phyloP scores from a whole-genome alignment of 129 eudicot species.

The Cynara cardunculus region DNA sequence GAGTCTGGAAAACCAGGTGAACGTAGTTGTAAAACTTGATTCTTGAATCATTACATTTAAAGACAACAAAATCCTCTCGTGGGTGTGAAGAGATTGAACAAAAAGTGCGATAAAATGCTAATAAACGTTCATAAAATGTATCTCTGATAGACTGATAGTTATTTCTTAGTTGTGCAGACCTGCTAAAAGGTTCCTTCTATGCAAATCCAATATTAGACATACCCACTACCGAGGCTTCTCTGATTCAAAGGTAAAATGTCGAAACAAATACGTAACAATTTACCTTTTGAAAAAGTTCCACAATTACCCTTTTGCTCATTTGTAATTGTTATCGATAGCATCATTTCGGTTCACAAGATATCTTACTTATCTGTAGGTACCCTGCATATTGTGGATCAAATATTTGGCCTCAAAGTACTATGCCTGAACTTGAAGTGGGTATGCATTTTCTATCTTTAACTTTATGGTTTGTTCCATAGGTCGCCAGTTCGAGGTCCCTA shows the following conservation, averaged over 20 bases:
- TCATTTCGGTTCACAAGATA: background rate
- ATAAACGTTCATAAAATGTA: background rate
- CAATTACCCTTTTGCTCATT: background rate
- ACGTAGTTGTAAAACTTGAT: background rate
- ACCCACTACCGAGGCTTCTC: constrained; percentile 60
- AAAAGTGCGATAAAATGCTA: background rate
- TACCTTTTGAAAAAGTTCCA: background rate
- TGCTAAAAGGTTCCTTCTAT: constrained; percentile 88
- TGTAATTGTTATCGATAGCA: background rate
- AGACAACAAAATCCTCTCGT: background rate
- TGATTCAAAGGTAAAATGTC: constrained; percentile 50
- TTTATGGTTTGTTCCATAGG: background rate
- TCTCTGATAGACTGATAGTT: constrained; percentile 15
- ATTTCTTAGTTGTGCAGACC: constrained; percentile 43
- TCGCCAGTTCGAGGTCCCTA: too few species aligned
- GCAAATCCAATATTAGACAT: constrained; percentile 83
- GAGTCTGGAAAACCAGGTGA: constrained; percentile 95
- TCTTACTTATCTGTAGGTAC: constrained; percentile 40
- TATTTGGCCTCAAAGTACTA: constrained; percentile 74
- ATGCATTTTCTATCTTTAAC: constrained; percentile 22
- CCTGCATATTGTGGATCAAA: constrained; percentile 95
- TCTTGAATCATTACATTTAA: background rate
- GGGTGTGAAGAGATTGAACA: background rate
- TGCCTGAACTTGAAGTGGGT: constrained; percentile 96
- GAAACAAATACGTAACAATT: background rate